phyloP scores from a whole-genome alignment of 1,284 basidiomycete genomes.

The Vanrija sp. region DNA sequence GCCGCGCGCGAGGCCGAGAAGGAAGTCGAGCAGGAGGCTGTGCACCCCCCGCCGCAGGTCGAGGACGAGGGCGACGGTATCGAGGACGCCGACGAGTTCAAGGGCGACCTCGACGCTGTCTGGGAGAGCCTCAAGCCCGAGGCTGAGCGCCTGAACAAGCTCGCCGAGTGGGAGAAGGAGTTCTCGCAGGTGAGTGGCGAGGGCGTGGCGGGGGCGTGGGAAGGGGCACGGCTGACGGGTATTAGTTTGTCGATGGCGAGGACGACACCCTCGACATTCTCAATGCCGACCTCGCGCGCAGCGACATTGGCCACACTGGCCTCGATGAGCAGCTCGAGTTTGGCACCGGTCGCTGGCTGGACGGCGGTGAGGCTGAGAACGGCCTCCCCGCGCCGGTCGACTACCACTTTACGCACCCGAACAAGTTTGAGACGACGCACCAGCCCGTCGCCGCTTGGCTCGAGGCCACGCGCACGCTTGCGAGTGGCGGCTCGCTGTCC shows the following conservation, averaged over 20 bases:
- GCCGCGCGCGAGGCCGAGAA: conserved; percentile 48
- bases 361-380: conserved; percentile 47
- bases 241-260: conserved; percentile 43
- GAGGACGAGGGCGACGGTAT: conserved; percentile 5
- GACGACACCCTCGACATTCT: conserved; percentile 44
- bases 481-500: conserved; percentile 74
- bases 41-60: conserved; percentile 50
- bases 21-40: conserved; percentile 6
- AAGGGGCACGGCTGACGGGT: background rate
- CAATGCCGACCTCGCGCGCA: conserved; percentile 41
- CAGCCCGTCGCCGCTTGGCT: conserved; percentile 23
- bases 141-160: conserved; percentile 55
- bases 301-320: conserved; percentile 33
- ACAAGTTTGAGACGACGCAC: conserved; percentile 15
- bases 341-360: conserved; percentile 30
- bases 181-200: conserved; percentile 63
- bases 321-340: conserved; percentile 40
- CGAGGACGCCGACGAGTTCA: conserved; percentile 30
- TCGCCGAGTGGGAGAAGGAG: conserved; percentile 83
- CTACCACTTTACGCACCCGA: conserved; percentile 67
- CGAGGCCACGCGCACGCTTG: conserved; percentile 54
- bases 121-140: conserved; percentile 51
- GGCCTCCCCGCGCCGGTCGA: conserved; percentile 66
- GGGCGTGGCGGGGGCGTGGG: background rate
- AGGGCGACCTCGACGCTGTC: conserved; percentile 49